Conservation (phyloP, 2,329 filamentous ascomycete genomes). For the Tolypocladium amazonense region DNA sequence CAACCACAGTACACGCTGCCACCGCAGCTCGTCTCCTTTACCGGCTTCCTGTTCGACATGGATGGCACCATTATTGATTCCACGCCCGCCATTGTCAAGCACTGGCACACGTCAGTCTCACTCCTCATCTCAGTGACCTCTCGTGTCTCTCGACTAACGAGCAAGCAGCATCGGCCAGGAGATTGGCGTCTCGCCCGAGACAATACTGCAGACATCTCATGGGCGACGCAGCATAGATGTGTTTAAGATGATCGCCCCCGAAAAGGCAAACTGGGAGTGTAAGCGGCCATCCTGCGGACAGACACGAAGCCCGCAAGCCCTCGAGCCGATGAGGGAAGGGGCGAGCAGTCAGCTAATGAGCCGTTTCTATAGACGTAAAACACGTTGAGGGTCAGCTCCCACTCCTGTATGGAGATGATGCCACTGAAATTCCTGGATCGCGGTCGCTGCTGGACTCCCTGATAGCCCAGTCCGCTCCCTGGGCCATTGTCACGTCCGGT, state of each 20-base stretch:
- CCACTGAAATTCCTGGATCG: conserved; percentile 77
- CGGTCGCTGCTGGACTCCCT: conserved; percentile 59
- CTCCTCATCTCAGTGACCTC: neutral
- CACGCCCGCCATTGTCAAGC: conserved; percentile 64
- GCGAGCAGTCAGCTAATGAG: neutral
- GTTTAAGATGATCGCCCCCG: conserved; percentile 65
- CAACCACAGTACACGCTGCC: conserved; percentile 29
- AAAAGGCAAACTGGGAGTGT: conserved; percentile 92
- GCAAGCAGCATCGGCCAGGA: conserved; percentile 60
- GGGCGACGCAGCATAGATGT: conserved; percentile 84
- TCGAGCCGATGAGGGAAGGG: neutral
- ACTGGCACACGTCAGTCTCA: conserved; percentile 56
- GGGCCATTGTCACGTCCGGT: conserved; percentile 80
- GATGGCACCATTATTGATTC: conserved; percentile 79
- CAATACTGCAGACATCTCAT: conserved; percentile 85
- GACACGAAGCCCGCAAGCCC: neutral
- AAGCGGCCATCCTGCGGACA: conserved; percentile 26
- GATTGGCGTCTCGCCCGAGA: conserved; percentile 72
- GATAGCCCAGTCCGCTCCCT: conserved; percentile 52
- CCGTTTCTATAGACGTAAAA: conserved; percentile 52
- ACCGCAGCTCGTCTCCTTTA: conserved; percentile 36
- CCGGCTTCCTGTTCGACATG: conserved; percentile 61
- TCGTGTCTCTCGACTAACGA: conserved; percentile 1
- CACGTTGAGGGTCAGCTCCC: conserved; percentile 71
- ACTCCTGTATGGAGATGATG: conserved; percentile 63